A percentile compares a stretch with the other conserved stretches of the same genome.
Evolutionary conservation across 2,329 filamentous ascomycete genomes (phyloP).

Genomic region (Tolypocladium tropicale): DNA sequence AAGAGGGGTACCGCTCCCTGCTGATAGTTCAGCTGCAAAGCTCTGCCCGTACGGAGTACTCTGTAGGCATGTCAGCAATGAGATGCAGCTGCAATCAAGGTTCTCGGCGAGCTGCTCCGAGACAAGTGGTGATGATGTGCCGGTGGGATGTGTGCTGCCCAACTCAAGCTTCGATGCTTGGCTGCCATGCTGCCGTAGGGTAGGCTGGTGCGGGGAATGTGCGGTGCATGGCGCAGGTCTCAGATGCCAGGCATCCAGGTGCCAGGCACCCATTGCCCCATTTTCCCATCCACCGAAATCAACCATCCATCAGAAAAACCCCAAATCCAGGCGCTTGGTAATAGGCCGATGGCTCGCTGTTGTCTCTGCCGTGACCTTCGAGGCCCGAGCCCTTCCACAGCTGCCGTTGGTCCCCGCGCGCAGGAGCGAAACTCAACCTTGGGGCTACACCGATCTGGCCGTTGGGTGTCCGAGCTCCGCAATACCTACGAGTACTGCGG

Average conservation of each 20-base stretch:
- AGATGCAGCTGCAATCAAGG: too few species aligned
- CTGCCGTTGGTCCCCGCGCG: not conserved
- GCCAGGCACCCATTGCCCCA: not conserved
- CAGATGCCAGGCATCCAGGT: not conserved
- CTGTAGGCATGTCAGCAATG: not conserved
- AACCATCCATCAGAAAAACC: not conserved
- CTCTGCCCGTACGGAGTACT: too few species aligned
- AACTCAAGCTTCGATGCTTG: too few species aligned
- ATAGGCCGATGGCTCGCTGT: too few species aligned
- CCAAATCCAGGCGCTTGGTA: not conserved
- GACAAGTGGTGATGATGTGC: not conserved
- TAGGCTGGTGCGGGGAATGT: too few species aligned
- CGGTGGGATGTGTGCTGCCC: not conserved
- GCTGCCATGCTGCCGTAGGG: too few species aligned
- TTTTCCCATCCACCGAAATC: not conserved
- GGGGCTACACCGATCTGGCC: not conserved
- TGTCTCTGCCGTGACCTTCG: too few species aligned
- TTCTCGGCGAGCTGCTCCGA: not conserved
- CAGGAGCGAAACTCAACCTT: not conserved
- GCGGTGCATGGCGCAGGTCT: not conserved
- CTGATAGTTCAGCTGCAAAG: too few species aligned
- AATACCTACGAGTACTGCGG: too few species aligned
- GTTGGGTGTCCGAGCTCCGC: not conserved
- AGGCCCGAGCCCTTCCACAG: too few species aligned
- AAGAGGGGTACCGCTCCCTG: too few species aligned